Conservation (phyloP, 164 flowering plant genomes). For the Annona cherimola region DNA sequence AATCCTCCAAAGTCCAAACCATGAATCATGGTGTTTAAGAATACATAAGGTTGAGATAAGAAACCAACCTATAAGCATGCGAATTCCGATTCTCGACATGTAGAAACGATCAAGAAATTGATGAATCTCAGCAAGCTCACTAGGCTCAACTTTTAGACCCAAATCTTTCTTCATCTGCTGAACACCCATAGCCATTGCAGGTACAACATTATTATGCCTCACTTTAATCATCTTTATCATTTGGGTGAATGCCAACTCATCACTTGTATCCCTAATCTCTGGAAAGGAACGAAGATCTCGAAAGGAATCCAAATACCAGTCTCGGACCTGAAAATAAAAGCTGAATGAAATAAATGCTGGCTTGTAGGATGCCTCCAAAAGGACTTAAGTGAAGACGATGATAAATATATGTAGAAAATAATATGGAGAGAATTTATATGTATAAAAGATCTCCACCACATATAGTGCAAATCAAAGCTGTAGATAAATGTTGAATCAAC, state of each 20-base stretch:
- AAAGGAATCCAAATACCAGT: constrained; percentile 97
- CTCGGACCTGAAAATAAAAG: constrained; percentile 57
- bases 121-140: constrained; percentile 68
- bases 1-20: neutral
- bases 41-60: constrained; percentile 1
- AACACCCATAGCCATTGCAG: constrained; percentile 95
- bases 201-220: constrained; percentile 93
- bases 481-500: neutral
- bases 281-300: constrained; percentile 76
- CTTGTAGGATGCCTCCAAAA: neutral
- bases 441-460: neutral
- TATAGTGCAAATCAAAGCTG: neutral
- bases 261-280: constrained; percentile 61
- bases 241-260: constrained; percentile 76
- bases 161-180: constrained; percentile 86
- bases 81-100: constrained; percentile 95
- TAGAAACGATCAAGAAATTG: constrained; percentile 94
- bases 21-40: neutral
- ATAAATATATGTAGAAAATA: neutral
- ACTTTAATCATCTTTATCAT: constrained; percentile 95
- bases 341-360: neutral
- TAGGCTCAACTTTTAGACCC: constrained; percentile 34
- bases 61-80: constrained; percentile 92
- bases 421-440: no score
- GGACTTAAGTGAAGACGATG: neutral